Base-by-base conservation (phyloP, 179 eudicot genomes). In the Beta lomatogona region DNA sequence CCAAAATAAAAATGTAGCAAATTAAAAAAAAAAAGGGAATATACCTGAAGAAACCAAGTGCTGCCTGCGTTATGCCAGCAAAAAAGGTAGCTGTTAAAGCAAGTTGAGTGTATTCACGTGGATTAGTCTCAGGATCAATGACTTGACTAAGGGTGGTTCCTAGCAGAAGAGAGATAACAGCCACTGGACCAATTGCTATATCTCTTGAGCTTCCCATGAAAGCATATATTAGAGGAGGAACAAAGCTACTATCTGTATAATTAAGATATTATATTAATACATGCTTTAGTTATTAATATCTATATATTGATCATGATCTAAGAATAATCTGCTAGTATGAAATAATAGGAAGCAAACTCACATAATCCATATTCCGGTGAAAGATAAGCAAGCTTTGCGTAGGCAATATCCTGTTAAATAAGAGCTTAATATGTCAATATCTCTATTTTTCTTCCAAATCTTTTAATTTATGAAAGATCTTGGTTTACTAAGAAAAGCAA, bases 181-280 rank as follows among this genome's bases (percentile, higher is more conserved):
- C 98, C 70, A 94, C 97, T 8, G 98, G 98, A 46, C 98, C 98
- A 9, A 94, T 94, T 46, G 98, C 98, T 16, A 94, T 91, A 76
- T 94, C 94, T 83, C 95, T 91, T 55, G 98, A 94, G 71, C 98
- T 94, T 28, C 98, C 98, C 97, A 92, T 92, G 78, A 90, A 81
- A 1, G 95, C 97, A 76, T 94, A 94, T 28, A 94, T 80, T 75
- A 94, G 85, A 44, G 98, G 98, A 58, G 98, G 97, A 60, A 94
- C 89, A 74, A 94, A 93, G 79, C 98, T 92, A 70, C 86, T 87
- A 79, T 94, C 98, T 94, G 89, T 48, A 82, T 64, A n/a, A 4
- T 6, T 25, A 14, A 14, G 9, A 12, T 3, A 13, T 25, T 3
- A 52, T 19, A 72, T 52, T 4, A 2, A 44, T 69, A 5, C 54